Evolutionary conservation across 208 protist species (phyloP).

Genomic region (Endotrypanum monterogeii): DNA sequence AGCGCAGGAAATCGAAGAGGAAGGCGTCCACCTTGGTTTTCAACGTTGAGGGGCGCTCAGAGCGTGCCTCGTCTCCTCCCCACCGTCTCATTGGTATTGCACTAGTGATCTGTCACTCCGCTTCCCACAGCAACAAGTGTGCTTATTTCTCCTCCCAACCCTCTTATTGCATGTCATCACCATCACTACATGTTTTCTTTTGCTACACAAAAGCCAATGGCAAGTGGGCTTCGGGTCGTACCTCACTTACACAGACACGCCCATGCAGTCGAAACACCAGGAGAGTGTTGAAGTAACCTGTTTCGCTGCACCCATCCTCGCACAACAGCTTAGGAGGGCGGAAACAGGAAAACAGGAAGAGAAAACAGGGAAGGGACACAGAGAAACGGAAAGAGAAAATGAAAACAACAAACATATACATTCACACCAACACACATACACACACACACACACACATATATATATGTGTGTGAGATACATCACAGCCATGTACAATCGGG

Average conservation of each 20-base stretch:
- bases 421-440: neutral
- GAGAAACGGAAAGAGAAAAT: neutral
- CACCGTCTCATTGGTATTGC: neutral
- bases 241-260: too few relatives aligned
- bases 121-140: neutral
- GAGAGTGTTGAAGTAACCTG: neutral
- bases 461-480: neutral
- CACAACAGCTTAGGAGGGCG: neutral
- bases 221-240: too few relatives aligned
- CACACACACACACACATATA: neutral
- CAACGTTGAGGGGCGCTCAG: neutral
- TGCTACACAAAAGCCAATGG: neutral
- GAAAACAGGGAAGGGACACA: neutral
- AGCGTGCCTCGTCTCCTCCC: neutral
- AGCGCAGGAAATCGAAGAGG: neutral
- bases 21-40: neutral
- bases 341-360: neutral
- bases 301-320: neutral
- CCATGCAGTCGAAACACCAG: neutral
- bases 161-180: neutral
- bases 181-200: neutral
- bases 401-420: neutral
- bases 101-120: neutral
- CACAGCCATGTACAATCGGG: constrained; percentile 4
- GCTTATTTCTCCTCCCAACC: neutral